phyloP scores from a whole-genome alignment of 805 yeast genomes.

The Ogataea pini region DNA sequence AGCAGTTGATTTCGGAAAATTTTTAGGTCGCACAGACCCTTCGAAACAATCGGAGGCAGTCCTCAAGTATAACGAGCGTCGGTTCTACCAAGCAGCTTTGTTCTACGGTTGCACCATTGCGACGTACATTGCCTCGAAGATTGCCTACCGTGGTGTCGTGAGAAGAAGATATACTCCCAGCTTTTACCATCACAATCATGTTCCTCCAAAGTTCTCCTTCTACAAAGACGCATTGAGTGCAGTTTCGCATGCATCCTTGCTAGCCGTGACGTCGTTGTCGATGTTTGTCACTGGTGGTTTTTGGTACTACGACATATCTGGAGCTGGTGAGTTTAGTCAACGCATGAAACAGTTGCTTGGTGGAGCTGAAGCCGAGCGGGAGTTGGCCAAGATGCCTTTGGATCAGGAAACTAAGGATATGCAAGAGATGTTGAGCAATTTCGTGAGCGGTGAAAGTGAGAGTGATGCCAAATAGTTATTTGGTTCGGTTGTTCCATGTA shows the following conservation, averaged over 20 bases:
- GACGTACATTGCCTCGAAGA: conserved; percentile 69
- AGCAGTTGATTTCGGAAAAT: conserved; percentile 34
- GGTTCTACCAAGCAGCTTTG: conserved; percentile 69
- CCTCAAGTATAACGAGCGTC: conserved; percentile 57
- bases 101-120: conserved; percentile 73
- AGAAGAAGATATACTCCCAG: conserved; percentile 73
- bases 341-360: conserved; percentile 66
- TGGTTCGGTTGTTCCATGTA: too few species aligned
- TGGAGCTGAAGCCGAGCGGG: conserved; percentile 60
- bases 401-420: conserved; percentile 63
- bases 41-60: conserved; percentile 33
- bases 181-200: conserved; percentile 80
- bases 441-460: conserved; percentile 16
- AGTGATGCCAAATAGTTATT: neutral
- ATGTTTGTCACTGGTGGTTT: conserved; percentile 74
- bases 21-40: conserved; percentile 31
- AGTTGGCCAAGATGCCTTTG: conserved; percentile 45
- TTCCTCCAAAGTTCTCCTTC: conserved; percentile 80
- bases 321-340: conserved; percentile 67
- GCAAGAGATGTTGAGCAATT: conserved; percentile 42
- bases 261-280: conserved; percentile 70
- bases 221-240: conserved; percentile 85
- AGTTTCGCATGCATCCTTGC: conserved; percentile 73
- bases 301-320: conserved; percentile 77
- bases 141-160: conserved; percentile 74